Percentiles rank a stretch among this genome's conserved stretches.
Evolutionary conservation across 768 basidiomycete species (phyloP).

Genomic region (Inosperma sp.): DNA sequence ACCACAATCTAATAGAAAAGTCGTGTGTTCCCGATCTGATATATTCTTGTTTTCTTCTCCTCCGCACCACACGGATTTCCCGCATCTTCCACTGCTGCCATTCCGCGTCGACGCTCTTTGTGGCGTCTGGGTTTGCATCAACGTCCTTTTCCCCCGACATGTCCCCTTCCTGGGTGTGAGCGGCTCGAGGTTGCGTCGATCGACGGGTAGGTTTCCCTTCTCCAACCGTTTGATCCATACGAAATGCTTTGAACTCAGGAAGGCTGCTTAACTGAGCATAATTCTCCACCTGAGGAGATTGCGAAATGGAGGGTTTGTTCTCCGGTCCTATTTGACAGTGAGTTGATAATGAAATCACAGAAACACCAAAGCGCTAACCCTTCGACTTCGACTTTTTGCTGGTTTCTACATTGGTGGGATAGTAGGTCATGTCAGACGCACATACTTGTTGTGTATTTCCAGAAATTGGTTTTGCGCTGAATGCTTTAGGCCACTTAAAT

Average conservation of each 20-base stretch:
- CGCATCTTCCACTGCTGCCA: constrained; percentile 17
- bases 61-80: constrained; percentile 17
- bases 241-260: constrained; percentile 22
- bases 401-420: too few relatives aligned
- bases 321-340: background rate
- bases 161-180: background rate
- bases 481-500: background rate
- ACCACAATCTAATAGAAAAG: constrained; percentile 20
- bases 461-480: background rate
- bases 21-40: constrained; percentile 22
- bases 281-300: constrained; percentile 11
- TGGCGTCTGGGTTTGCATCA: background rate
- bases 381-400: too few relatives aligned
- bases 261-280: constrained; percentile 21
- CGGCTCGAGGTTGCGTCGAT: background rate
- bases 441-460: background rate
- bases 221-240: constrained; percentile 13
- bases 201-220: constrained; percentile 2
- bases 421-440: too few relatives aligned
- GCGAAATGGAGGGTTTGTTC: background rate
- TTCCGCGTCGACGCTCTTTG: constrained; percentile 5
- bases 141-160: background rate
- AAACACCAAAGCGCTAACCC: background rate
- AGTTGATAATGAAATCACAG: too few relatives aligned
- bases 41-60: constrained; percentile 23